Percentiles rank a stretch among this genome's conserved stretches.
phyloP scores from a whole-genome alignment of 192 early-diverging fungal genomes.

The Irineochytrium annulatum region DNA sequence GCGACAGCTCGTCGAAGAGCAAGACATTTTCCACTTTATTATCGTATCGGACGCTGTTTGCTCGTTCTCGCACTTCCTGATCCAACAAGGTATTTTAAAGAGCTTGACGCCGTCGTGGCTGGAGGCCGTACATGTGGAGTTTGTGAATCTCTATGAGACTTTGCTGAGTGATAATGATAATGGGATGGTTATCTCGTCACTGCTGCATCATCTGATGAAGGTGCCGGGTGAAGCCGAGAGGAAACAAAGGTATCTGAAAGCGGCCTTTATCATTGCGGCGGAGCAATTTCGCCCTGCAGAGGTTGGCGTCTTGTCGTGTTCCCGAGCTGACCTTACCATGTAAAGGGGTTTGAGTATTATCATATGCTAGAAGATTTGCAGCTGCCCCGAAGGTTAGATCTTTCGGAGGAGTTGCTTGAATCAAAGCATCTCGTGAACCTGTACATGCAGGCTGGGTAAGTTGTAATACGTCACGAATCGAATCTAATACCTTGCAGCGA shows the following conservation, averaged over 20 bases:
- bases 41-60: slow-evolving; percentile 6
- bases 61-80: slow-evolving; percentile 21
- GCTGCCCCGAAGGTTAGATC: no score
- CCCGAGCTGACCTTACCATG: no score
- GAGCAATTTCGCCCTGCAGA: neutral
- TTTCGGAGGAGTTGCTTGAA: no score
- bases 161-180: neutral
- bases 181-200: slow-evolving; percentile 1
- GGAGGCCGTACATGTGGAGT: slow-evolving; percentile 15
- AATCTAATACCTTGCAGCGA: no score
- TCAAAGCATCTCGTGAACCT: no score
- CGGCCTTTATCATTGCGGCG: slow-evolving; percentile 16
- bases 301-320: no score
- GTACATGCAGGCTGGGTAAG: no score
- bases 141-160: slow-evolving; percentile 14
- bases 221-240: slow-evolving; percentile 3
- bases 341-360: slow-evolving; percentile 20
- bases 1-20: neutral
- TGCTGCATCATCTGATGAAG: slow-evolving; percentile 17
- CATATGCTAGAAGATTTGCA: slow-evolving; percentile 4
- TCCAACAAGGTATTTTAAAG: slow-evolving; percentile 27
- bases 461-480: no score
- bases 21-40: neutral
- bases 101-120: slow-evolving; percentile 16
- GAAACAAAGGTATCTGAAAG: slow-evolving; percentile 5